Evolutionary conservation across 106 monocot species (phyloP), one percentile per base, ranked within the genome.

Genomic region (Apostasia ramifera): DNA sequence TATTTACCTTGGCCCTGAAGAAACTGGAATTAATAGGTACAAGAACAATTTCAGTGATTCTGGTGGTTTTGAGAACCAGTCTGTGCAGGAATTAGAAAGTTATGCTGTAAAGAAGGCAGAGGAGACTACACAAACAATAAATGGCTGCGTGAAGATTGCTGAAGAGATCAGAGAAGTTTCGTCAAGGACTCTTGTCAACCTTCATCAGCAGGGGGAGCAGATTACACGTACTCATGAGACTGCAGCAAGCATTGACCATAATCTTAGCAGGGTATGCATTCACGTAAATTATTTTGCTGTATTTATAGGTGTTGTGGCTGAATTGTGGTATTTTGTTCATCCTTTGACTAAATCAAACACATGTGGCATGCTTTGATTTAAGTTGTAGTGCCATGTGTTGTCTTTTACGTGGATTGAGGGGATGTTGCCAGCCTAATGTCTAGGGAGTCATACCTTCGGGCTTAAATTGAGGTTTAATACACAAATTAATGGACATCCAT

Each of bases 141-240:
- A 88, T 66, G 73, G 62, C 5, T 85, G 88, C 15, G 6, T 92
- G 61, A 85, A 75, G 76, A 83, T 92, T 63, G 92, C 92, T 47
- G 88, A 92, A 65, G 75, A 80, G 58, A 88, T 92, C 13, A 85
- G 61, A 67, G 85, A 83, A 58, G 85, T 83, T 63, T 88, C 85
- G 2, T 61, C 83, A 3, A 85, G 65, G 43, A 92, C 85, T 47
- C 76, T 92, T 13, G 79, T 81, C 26, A 72, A 72, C 13, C 74
- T 92, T 76, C 88, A 92, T 65, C 85, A 92, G 67, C 88, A 88
- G 63, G 92, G 92, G 3, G 80, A 88, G 55, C 88, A 89, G 78
- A 88, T 93, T 49, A 57, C 62, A 13, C 67, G 77, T 13, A 89
- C 88, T 55, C 92, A 93, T 71, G 13, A 62, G 40, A 77, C 68